phyloP scores from a whole-genome alignment of 1,284 basidiomycete species.

The Trichosporon sp. region DNA sequence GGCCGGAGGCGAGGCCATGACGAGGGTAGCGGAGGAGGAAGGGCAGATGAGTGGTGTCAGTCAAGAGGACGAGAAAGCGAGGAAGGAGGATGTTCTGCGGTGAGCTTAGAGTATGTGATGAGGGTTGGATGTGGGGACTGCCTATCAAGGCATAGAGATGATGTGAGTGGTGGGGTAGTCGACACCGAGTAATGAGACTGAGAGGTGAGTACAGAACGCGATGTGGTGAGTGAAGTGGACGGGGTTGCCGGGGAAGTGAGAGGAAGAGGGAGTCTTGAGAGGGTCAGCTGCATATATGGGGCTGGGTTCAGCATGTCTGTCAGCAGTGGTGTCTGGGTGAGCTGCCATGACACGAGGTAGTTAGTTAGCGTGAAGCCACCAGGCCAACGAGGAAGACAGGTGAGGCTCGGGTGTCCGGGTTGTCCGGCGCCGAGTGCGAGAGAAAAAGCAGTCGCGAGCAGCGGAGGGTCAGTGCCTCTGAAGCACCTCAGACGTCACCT shows the following conservation, averaged over 20 bases:
- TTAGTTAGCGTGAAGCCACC: not conserved
- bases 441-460: not conserved
- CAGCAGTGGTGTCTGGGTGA: not conserved
- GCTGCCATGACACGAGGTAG: not conserved
- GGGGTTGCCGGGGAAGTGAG: not conserved
- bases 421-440: not conserved
- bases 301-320: not conserved
- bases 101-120: not conserved
- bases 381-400: not conserved
- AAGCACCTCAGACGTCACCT: too few species aligned
- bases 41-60: not conserved
- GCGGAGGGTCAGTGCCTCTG: too few species aligned
- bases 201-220: not conserved
- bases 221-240: not conserved
- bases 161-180: not conserved
- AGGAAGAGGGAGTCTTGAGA: not conserved
- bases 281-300: not conserved
- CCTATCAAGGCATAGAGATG: constrained; percentile 1
- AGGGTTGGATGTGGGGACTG: not conserved
- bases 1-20: not conserved
- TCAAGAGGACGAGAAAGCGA: constrained; percentile 3
- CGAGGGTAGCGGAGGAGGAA: not conserved
- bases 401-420: not conserved
- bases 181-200: not conserved
- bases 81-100: constrained; percentile 3